phyloP scores from a whole-genome alignment of 202 grass and related monocot species.

The Carex sylvatica region DNA sequence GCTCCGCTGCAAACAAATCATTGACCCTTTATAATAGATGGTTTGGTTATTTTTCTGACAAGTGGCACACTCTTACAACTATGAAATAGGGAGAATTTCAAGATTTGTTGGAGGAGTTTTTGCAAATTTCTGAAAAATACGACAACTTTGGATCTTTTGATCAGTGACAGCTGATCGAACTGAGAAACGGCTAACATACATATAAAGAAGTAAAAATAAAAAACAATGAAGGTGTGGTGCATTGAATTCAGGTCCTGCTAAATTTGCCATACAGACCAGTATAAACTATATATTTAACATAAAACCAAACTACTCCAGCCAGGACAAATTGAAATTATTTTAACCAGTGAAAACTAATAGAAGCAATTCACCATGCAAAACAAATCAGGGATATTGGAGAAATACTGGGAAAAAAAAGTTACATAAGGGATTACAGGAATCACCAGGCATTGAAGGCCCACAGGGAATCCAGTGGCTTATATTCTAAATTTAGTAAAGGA shows the following conservation, averaged over 20 bases:
- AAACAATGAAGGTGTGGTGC: neutral
- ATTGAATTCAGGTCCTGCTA: neutral
- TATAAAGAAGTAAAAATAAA: neutral
- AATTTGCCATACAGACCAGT: neutral
- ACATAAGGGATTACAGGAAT: neutral
- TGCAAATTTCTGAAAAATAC: neutral
- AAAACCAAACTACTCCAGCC: neutral
- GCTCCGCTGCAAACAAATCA: neutral
- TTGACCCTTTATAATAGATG: neutral
- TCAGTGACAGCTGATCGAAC: neutral
- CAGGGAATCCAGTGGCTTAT: neutral
- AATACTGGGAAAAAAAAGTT: neutral
- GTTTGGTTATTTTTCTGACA: neutral
- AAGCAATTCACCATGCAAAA: neutral
- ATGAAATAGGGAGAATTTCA: neutral
- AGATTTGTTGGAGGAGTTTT: neutral
- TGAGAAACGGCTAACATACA: neutral
- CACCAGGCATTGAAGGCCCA: neutral
- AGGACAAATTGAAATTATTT: neutral
- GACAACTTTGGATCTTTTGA: neutral
- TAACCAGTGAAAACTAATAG: neutral
- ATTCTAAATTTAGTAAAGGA: slow-evolving; percentile 12
- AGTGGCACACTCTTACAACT: neutral
- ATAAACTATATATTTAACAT: neutral
- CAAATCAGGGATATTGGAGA: neutral